These are phyloP conservation scores for Umbelopsis ramanniana DNA, from an alignment of 192 early-diverging fungal species.

Conservation along the genomic window DNA sequence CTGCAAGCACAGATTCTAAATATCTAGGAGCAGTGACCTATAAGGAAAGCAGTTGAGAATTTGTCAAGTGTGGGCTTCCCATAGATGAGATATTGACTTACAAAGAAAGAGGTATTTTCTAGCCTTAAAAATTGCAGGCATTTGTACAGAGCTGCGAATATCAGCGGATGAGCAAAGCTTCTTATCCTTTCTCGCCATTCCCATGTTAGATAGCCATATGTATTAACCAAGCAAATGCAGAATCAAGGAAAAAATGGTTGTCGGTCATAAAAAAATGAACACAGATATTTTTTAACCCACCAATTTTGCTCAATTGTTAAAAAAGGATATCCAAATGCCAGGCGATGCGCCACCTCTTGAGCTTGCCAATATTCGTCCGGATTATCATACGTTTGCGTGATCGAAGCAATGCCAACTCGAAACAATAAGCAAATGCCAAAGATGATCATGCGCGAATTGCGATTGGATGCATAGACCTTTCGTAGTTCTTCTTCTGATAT, in stretches of 20 bases:
- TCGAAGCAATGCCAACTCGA: conserved; percentile 63
- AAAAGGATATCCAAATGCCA: conserved; percentile 81
- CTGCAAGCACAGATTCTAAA: conserved; percentile 77
- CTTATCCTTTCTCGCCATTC: conserved; percentile 88
- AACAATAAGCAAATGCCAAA: conserved; percentile 44
- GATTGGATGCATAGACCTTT: neutral
- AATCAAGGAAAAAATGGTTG: conserved; percentile 17
- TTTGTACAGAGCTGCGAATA: conserved; percentile 82
- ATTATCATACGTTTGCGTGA: conserved; percentile 79
- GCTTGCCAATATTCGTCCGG: conserved; percentile 99
- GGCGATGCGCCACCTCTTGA: conserved; percentile 86
- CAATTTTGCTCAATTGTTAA: neutral
- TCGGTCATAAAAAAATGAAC: conserved; percentile 1
- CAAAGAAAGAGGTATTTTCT: conserved; percentile 69
- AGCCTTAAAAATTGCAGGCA: conserved; percentile 60
- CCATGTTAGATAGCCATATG: conserved; percentile 90
- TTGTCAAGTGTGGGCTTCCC: neutral
- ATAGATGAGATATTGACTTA: conserved; percentile 43
- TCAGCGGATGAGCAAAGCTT: conserved; percentile 79
- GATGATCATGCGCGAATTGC: conserved; percentile 20
- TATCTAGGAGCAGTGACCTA: conserved; percentile 76
- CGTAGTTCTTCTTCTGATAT: neutral
- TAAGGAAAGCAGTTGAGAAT: neutral
- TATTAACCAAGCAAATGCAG: conserved; percentile 22
- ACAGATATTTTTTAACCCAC: neutral